Conservation (phyloP, 2,329 filamentous ascomycete species). For the Exophiala viscosa region DNA sequence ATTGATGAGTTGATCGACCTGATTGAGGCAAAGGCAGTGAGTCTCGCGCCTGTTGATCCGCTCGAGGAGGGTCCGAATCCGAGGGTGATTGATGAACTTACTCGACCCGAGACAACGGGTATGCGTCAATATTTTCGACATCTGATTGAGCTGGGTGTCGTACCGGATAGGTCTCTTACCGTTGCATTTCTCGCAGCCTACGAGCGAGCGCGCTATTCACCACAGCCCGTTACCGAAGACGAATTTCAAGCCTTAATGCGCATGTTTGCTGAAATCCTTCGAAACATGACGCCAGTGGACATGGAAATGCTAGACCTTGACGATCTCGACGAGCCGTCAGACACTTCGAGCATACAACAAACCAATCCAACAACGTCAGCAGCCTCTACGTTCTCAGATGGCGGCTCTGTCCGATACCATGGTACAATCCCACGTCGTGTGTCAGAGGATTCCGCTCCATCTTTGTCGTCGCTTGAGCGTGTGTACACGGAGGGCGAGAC, state of each 20-base stretch:
- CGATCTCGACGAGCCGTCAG: conserved; percentile 5
- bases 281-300: conserved; percentile 66
- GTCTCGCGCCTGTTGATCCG: conserved; percentile 64
- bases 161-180: conserved; percentile 49
- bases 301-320: conserved; percentile 46
- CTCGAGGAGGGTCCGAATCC: conserved; percentile 35
- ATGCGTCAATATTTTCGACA: conserved; percentile 75
- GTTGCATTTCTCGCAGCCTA: conserved; percentile 69
- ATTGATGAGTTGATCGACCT: conserved; percentile 80
- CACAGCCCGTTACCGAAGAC: conserved; percentile 60
- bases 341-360: conserved; percentile 9
- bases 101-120: conserved; percentile 66
- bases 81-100: conserved; percentile 66
- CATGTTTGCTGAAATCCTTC: conserved; percentile 75
- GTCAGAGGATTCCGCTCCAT: conserved; percentile 25
- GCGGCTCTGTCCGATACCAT: conserved; percentile 19
- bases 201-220: conserved; percentile 80
- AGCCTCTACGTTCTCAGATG: conserved; percentile 17
- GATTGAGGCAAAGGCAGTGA: conserved; percentile 90
- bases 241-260: conserved; percentile 79
- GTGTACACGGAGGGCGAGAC: neutral
- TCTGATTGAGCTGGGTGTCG: conserved; percentile 64
- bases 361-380: conserved; percentile 9
- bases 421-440: conserved; percentile 15
- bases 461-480: conserved; percentile 17